A percentile compares a stretch with the other conserved stretches of the same genome.
Evolutionary conservation across 768 basidiomycete species (phyloP).

Genomic region (Suillus weaverae): DNA sequence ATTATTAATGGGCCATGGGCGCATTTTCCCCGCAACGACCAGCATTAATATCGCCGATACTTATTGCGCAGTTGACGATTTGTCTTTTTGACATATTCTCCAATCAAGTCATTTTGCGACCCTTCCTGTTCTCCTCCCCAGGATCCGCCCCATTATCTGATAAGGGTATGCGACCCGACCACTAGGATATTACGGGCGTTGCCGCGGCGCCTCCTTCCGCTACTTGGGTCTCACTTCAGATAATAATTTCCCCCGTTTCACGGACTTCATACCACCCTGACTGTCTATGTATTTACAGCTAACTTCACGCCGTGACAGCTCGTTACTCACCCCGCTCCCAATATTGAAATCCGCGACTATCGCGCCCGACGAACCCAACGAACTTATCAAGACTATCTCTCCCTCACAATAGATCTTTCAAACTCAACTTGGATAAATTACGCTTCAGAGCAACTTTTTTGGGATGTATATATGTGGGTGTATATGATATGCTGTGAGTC

Average conservation of each 20-base stretch:
- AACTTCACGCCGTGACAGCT: not conserved
- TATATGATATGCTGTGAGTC: not conserved
- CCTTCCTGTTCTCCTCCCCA: not conserved
- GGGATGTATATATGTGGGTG: not conserved
- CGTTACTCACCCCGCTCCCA: not conserved
- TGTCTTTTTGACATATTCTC: not conserved
- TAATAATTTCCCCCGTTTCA: not conserved
- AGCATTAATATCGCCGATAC: not conserved
- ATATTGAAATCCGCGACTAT: not conserved
- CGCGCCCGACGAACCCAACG: not conserved
- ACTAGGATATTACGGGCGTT: not conserved
- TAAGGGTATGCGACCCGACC: not conserved
- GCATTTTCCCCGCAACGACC: not conserved
- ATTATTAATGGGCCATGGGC: not conserved
- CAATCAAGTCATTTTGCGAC: not conserved
- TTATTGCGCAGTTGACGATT: constrained; percentile 5
- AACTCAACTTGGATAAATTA: constrained; percentile 2
- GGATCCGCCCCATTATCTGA: not conserved
- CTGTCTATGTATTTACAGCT: not conserved
- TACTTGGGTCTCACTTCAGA: not conserved
- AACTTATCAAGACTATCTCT: not conserved
- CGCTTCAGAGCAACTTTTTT: not conserved
- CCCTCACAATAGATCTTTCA: not conserved
- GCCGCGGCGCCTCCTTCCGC: not conserved
- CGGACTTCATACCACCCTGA: not conserved